Evolutionary conservation across 441 rosid species (phyloP).

Genomic region (Erodium trifolium): DNA sequence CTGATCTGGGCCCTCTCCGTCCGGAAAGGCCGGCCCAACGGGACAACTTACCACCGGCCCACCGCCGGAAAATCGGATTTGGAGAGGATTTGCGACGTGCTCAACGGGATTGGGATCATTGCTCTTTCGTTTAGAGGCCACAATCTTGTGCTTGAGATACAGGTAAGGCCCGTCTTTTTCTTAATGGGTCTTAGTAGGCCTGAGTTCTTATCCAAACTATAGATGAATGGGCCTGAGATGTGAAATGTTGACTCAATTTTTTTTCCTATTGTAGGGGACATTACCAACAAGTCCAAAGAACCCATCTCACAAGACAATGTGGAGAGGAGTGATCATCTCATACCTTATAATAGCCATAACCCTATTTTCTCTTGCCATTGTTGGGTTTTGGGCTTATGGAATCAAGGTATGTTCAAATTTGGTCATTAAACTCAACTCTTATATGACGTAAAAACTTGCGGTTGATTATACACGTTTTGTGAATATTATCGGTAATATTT

Average conservation of each 20-base stretch:
- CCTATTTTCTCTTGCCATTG: constrained; percentile 31
- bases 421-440: no score
- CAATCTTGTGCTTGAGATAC: constrained; percentile 54
- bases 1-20: constrained; percentile 32
- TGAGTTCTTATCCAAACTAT: no score
- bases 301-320: constrained; percentile 33
- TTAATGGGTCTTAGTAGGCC: no score
- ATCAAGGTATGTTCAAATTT: constrained; percentile 24
- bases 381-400: constrained; percentile 54
- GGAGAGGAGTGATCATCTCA: constrained; percentile 41
- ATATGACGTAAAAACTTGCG: no score
- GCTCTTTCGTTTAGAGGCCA: constrained; percentile 48
- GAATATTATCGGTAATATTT: no score
- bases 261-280: constrained; percentile 32
- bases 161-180: constrained; percentile 22
- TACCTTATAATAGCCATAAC: constrained; percentile 32
- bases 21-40: constrained; percentile 21
- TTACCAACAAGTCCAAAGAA: constrained; percentile 28
- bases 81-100: constrained; percentile 21
- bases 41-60: constrained; percentile 17
- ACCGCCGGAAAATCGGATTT: constrained; percentile 19
- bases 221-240: neutral
- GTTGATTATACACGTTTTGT: no score
- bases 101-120: constrained; percentile 37
- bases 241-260: no score